Evolutionary conservation across 768 basidiomycete genomes (phyloP), one percentile per base, ranked within the genome.

Genomic region (Trametes cinnabarina): DNA sequence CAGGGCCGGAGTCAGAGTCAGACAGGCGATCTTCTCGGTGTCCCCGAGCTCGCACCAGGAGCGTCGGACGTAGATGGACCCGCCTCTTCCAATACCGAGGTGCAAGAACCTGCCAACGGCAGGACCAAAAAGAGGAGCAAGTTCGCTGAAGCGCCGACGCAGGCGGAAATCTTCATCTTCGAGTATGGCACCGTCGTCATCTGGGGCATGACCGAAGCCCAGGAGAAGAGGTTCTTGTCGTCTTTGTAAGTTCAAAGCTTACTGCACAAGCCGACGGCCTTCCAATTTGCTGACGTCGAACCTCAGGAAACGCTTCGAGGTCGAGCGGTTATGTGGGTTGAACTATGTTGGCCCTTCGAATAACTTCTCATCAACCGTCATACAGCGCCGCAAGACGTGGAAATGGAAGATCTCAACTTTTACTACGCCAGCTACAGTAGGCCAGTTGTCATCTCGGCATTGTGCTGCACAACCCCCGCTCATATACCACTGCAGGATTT

Each of bases 391-490:
- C 89, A 95, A 30, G 88, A 90, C 61, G 78, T 94, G 25, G 94
- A 98, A 73, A 94, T 92, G 90, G 95, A 98, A 77, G 95, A 98
- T 68, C 76, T 98, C 32, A 96, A 96, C 74, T 97, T 87, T 72
- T 98, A 98, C 68, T 95, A 95, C 69, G 95, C 95, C 7, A 94
- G 94, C 67, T 98, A 98, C 69, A 95, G 93, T 70, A 85, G 95
- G 92, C 90, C 70, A 23, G 55, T 39, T 40, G 9, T 47, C 37
- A 14, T 25, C 6, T 43, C 28, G 25, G 19, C 49, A 23, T 55
- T 32, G 30, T 39, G 19, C 52, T 15, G 43, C 34, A 46, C 54
- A 53, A 53, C 51, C 32, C 39, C 48, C 56, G 52, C 47, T 62
- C 55, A 39, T 20, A 34, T 58, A 54, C 49, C 37, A 17, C 9